Conservation (phyloP, 148 eudicot species). For the Vaccinium corymbosum region DNA sequence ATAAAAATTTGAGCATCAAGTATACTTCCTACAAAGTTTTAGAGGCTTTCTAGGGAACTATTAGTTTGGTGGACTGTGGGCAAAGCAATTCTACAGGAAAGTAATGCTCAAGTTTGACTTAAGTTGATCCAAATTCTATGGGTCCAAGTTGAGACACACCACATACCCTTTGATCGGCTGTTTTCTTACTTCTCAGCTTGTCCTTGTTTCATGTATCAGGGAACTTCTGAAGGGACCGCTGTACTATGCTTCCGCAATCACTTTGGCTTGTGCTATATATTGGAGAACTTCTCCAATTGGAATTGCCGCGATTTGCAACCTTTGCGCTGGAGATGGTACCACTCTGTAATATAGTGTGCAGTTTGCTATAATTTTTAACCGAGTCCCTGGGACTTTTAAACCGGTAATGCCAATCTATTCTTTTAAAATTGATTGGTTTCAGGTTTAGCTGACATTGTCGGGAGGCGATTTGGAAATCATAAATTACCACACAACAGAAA, state of each 20-base stretch:
- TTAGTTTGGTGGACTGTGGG: background rate
- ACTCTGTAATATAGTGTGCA: background rate
- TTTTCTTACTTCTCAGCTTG: background rate
- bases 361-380: background rate
- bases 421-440: conserved; percentile 17
- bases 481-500: conserved; percentile 68
- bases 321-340: conserved; percentile 97
- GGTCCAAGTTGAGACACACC: background rate
- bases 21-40: background rate
- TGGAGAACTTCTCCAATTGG: conserved; percentile 88
- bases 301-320: conserved; percentile 68
- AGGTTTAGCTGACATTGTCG: conserved; percentile 88
- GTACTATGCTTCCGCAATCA: conserved; percentile 65
- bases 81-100: background rate
- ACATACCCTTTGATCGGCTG: background rate
- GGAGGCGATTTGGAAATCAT: conserved; percentile 62
- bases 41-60: background rate
- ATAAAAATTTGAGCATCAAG: background rate
- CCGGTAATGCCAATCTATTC: background rate
- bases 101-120: background rate
- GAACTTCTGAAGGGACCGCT: conserved; percentile 92
- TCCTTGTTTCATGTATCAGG: conserved; percentile 38
- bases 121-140: conserved; percentile 4
- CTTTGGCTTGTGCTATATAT: conserved; percentile 56
- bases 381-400: background rate